Percentiles rank a stretch among this genome's conserved stretches.
Conservation (phyloP, 2,329 filamentous ascomycete genomes). For the Fusarium vanettenii region DNA sequence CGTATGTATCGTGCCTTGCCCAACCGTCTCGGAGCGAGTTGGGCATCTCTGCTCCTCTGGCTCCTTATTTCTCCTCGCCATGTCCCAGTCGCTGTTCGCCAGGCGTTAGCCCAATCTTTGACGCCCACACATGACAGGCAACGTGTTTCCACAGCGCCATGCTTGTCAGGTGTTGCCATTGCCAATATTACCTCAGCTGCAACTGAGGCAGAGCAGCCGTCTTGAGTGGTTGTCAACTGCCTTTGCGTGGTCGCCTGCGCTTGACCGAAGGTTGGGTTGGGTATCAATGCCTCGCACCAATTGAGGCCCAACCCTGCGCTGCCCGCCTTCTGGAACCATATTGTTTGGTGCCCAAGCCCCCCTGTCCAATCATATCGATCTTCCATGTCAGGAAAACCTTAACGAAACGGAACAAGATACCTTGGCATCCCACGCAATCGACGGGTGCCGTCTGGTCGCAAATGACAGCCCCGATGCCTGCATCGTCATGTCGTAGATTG, state of each 20-base stretch:
- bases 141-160: constrained; percentile 40
- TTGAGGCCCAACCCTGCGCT: constrained; percentile 50
- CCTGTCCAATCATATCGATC: constrained; percentile 39
- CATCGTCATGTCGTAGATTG: constrained; percentile 19
- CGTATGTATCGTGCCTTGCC: constrained; percentile 23
- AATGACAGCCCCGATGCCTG: constrained; percentile 18
- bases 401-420: constrained; percentile 17
- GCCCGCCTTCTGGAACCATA: constrained; percentile 33
- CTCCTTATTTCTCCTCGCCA: constrained; percentile 29
- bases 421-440: constrained; percentile 30
- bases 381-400: constrained; percentile 3
- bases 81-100: constrained; percentile 24
- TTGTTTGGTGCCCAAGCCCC: constrained; percentile 41
- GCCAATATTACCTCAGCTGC: constrained; percentile 40
- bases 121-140: constrained; percentile 40
- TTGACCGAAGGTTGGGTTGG: constrained; percentile 46
- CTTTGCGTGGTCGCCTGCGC: constrained; percentile 8
- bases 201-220: constrained; percentile 25
- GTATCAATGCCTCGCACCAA: constrained; percentile 53
- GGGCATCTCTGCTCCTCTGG: constrained; percentile 39
- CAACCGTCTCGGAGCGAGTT: constrained; percentile 34
- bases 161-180: constrained; percentile 36
- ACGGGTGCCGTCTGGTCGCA: constrained; percentile 17
- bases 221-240: constrained; percentile 23
- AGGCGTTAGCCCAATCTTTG: constrained; percentile 22